phyloP scores from a whole-genome alignment of 177 flowering plant species.

The Tripterygium wilfordii region DNA sequence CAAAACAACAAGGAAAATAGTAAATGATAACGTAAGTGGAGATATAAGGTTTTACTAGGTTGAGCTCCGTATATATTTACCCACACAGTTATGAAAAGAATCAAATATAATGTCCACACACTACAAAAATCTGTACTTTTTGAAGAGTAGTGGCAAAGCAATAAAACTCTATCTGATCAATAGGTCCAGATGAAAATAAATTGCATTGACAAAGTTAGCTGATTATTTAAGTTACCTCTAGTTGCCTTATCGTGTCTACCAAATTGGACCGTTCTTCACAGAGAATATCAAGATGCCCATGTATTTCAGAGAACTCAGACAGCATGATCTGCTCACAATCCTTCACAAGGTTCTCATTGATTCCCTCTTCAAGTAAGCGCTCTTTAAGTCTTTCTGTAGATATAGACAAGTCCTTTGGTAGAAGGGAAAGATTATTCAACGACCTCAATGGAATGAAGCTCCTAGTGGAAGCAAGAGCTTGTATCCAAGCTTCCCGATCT shows the following conservation, averaged over 20 bases:
- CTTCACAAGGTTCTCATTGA: slow-evolving; percentile 48
- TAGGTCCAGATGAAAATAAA: too few relatives aligned
- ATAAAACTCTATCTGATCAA: too few relatives aligned
- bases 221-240: slow-evolving; percentile 52
- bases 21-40: too few relatives aligned
- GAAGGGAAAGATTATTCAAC: slow-evolving; percentile 29
- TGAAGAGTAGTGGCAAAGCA: too few relatives aligned
- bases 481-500: slow-evolving; percentile 81
- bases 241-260: slow-evolving; percentile 72
- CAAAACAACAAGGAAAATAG: too few relatives aligned
- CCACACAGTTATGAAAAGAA: too few relatives aligned
- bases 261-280: slow-evolving; percentile 67
- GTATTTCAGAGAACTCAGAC: slow-evolving; percentile 73
- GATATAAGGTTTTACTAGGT: too few relatives aligned
- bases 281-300: slow-evolving; percentile 63
- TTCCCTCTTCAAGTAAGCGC: slow-evolving; percentile 66
- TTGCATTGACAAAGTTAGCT: slow-evolving; percentile 1
- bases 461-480: slow-evolving; percentile 65
- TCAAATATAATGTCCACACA: too few relatives aligned
- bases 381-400: slow-evolving; percentile 69
- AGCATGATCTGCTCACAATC: slow-evolving; percentile 91
- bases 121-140: too few relatives aligned
- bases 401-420: slow-evolving; percentile 45
- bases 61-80: too few relatives aligned
- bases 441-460: slow-evolving; percentile 40